phyloP scores from a whole-genome alignment of 805 yeast species.

The Saccharomyces eubayanus region DNA sequence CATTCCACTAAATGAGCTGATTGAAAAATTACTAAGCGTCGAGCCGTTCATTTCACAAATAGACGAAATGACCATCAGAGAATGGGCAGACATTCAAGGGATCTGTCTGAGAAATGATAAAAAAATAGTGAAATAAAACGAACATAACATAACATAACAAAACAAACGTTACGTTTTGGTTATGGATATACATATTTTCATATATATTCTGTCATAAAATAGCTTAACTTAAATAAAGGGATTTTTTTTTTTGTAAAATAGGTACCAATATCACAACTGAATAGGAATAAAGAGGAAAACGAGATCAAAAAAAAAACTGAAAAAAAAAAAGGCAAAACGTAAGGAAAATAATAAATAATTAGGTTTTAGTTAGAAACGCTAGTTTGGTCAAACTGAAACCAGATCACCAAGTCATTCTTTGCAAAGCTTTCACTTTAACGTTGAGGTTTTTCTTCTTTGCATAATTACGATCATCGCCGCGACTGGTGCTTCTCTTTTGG shows the following conservation, averaged over 20 bases:
- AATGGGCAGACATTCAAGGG: constrained; percentile 30
- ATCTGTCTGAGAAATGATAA: constrained; percentile 16
- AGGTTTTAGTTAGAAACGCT: neutral
- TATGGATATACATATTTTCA: neutral
- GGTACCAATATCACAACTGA: neutral
- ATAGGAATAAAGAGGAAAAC: neutral
- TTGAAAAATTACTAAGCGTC: constrained; percentile 11
- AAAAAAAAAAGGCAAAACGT: neutral
- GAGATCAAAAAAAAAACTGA: neutral
- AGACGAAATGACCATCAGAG: constrained; percentile 23
- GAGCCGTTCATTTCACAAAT: constrained; percentile 25
- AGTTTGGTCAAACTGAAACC: neutral
- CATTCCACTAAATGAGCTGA: constrained; percentile 14
- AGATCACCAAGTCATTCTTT: constrained; percentile 19
- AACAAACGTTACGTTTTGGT: neutral
- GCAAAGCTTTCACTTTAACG: constrained; percentile 19
- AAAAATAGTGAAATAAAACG: neutral
- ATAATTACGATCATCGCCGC: neutral
- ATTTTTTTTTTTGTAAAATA: neutral
- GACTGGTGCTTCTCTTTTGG: constrained; percentile 1
- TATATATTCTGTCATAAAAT: neutral
- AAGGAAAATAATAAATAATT: neutral
- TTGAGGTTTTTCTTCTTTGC: constrained; percentile 15
- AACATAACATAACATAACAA: no score
- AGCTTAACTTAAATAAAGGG: neutral